Percentiles rank a stretch among this genome's conserved stretches.
These are phyloP conservation scores for Piromyces sp. DNA, from an alignment of 192 early-diverging fungal species.

Conservation along the genomic window DNA sequence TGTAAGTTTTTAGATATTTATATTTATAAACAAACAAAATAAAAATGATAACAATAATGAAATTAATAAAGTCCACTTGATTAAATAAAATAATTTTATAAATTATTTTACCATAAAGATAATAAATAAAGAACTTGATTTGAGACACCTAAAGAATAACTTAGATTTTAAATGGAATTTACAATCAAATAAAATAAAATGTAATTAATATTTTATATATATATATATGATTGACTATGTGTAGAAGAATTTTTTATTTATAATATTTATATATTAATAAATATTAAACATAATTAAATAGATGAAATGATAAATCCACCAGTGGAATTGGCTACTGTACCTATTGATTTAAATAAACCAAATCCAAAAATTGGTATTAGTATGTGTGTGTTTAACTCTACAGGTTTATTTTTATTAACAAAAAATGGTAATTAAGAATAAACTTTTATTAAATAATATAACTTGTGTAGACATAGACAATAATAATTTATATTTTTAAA, in stretches of 20 bases:
- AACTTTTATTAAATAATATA: too few species aligned
- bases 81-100: too few species aligned
- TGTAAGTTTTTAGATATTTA: background rate
- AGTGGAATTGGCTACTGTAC: slow-evolving; percentile 22
- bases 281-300: slow-evolving; percentile 5
- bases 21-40: background rate
- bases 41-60: too few species aligned
- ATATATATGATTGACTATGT: too few species aligned
- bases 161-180: background rate
- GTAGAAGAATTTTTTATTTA: too few species aligned
- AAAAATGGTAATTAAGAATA: slow-evolving; percentile 46
- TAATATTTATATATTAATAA: too few species aligned
- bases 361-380: slow-evolving; percentile 60
- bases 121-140: slow-evolving; percentile 2
- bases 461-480: too few species aligned
- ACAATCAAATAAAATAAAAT: background rate
- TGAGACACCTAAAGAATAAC: background rate
- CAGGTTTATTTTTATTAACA: slow-evolving; percentile 35
- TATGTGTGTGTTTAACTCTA: slow-evolving; percentile 40
- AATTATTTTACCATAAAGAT: background rate
- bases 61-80: too few species aligned
- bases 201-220: too few species aligned
- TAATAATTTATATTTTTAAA: too few species aligned
- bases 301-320: slow-evolving; percentile 38
- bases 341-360: slow-evolving; percentile 47